Conservation (phyloP, 306 rosid species). For the Prunus fruticosa region DNA sequence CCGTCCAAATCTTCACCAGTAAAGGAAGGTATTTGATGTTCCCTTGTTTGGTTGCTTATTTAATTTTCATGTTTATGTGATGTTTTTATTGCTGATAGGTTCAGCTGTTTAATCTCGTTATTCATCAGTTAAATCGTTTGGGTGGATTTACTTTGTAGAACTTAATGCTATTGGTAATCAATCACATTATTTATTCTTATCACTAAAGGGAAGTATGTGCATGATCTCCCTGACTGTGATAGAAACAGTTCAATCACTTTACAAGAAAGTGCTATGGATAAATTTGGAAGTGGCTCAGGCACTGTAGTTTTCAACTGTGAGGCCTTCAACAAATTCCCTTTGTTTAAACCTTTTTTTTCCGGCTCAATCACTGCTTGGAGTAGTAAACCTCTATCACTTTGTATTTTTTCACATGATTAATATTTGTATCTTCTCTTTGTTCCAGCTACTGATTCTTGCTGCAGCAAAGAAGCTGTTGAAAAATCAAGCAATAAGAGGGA, state of each 20-base stretch:
- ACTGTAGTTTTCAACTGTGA: background rate
- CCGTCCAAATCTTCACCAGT: background rate
- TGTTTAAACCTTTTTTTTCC: background rate
- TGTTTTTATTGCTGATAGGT: background rate
- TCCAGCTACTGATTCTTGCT: background rate
- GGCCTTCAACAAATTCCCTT: background rate
- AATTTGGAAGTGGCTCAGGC: background rate
- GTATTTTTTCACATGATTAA: too few relatives aligned
- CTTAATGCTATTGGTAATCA: background rate
- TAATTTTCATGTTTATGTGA: background rate
- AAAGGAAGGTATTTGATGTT: conserved; percentile 6
- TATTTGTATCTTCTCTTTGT: too few relatives aligned
- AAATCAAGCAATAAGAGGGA: background rate
- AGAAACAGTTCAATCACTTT: too few relatives aligned
- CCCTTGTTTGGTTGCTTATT: background rate
- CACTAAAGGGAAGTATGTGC: too few relatives aligned
- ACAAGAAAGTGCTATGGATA: too few relatives aligned
- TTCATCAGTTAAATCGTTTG: background rate
- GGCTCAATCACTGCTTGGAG: too few relatives aligned
- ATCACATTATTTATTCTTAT: too few relatives aligned
- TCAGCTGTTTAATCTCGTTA: background rate
- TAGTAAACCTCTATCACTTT: too few relatives aligned
- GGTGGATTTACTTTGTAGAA: background rate
- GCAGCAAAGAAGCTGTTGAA: conserved; percentile 9
- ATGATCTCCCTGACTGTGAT: too few relatives aligned